phyloP scores from a whole-genome alignment of 1,284 basidiomycete species.

The Ganoderma boninense region DNA sequence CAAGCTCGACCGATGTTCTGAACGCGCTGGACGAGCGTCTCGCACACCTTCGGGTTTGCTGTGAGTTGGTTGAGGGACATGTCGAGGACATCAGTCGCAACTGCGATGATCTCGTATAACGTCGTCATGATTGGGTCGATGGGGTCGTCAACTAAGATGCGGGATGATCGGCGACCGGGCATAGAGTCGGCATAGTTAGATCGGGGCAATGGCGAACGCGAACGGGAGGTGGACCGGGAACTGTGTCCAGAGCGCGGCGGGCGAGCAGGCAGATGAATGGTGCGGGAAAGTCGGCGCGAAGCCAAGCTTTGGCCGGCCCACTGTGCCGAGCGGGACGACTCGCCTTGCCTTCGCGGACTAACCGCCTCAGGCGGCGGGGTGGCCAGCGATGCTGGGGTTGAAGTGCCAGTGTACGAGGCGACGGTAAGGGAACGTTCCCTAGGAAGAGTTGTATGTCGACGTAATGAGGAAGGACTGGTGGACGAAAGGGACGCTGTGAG shows the following conservation, averaged over 20 bases:
- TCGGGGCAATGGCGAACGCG: constrained; percentile 91
- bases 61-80: constrained; percentile 90
- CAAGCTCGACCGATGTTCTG: constrained; percentile 93
- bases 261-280: constrained; percentile 78
- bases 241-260: constrained; percentile 78
- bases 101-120: constrained; percentile 91
- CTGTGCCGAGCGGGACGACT: constrained; percentile 54
- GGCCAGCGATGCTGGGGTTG: constrained; percentile 62
- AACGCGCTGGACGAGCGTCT: constrained; percentile 87
- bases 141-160: constrained; percentile 80
- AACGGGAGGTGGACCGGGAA: constrained; percentile 96
- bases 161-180: constrained; percentile 75
- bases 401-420: constrained; percentile 58
- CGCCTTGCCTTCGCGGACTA: constrained; percentile 69
- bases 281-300: constrained; percentile 81
- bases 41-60: constrained; percentile 85
- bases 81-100: constrained; percentile 95
- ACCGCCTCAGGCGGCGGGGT: constrained; percentile 65
- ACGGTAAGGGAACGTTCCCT: constrained; percentile 68
- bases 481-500: constrained; percentile 69
- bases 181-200: constrained; percentile 69
- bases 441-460: constrained; percentile 69
- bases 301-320: constrained; percentile 65
- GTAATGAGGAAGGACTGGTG: constrained; percentile 72
- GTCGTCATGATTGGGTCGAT: constrained; percentile 91